Conservation (phyloP, 2,329 filamentous ascomycete genomes). For the Fusarium haematococcum region DNA sequence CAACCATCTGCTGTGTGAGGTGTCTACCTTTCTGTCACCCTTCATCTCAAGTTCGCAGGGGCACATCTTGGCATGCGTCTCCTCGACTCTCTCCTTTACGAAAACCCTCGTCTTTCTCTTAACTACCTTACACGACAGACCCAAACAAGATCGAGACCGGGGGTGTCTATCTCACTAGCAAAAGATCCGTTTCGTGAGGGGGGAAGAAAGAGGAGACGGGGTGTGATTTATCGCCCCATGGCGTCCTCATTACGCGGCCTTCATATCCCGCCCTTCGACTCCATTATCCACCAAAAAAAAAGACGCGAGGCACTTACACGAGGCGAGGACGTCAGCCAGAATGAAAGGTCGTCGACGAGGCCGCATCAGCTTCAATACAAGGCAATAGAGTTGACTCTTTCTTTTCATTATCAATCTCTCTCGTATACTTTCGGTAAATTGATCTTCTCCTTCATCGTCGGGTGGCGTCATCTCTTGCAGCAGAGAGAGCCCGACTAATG, state of each 20-base stretch:
- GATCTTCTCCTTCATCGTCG: background rate
- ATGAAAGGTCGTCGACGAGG: background rate
- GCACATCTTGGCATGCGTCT: background rate
- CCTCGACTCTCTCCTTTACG: background rate
- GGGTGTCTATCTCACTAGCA: background rate
- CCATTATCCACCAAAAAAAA: background rate
- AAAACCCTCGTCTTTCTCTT: background rate
- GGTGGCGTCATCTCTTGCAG: constrained; percentile 38
- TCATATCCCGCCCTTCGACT: constrained; percentile 5
- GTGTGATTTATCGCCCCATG: background rate
- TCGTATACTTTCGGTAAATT: background rate
- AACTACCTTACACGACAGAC: background rate
- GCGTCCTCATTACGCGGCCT: constrained; percentile 30
- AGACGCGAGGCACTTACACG: constrained; percentile 18
- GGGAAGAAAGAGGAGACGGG: background rate
- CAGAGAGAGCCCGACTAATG: constrained; percentile 34
- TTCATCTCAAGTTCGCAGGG: background rate
- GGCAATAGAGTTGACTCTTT: background rate
- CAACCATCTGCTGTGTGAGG: background rate
- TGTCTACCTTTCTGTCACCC: background rate
- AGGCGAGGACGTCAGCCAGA: background rate
- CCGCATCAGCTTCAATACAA: background rate
- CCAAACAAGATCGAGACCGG: background rate
- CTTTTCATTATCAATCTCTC: background rate
- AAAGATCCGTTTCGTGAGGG: background rate